Conservation (phyloP, 805 yeast species). For the Cyberlindnera bimundalis region DNA sequence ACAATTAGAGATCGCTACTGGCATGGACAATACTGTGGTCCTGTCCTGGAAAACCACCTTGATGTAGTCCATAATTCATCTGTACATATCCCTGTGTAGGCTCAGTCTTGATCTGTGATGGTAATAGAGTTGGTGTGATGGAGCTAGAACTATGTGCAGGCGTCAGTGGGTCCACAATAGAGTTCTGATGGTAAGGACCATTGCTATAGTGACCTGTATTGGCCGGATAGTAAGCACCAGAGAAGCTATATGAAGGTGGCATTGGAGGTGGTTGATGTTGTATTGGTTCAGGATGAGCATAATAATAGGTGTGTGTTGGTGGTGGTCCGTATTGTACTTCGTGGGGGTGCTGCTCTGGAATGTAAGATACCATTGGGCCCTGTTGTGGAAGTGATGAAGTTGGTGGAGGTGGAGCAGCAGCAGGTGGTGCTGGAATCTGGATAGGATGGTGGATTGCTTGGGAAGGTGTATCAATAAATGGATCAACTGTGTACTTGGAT, state of each 20-base stretch:
- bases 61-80: background rate
- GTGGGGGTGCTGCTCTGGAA: background rate
- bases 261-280: background rate
- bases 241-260: background rate
- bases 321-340: background rate
- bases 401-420: background rate
- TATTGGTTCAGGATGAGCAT: background rate
- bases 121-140: conserved; percentile 1
- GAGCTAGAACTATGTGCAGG: conserved; percentile 5
- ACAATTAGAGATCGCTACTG: background rate
- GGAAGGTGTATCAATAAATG: conserved; percentile 6
- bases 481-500: conserved; percentile 44
- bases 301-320: background rate
- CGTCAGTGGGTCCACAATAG: conserved; percentile 5
- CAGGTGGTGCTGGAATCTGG: background rate
- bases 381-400: background rate
- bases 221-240: background rate
- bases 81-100: background rate
- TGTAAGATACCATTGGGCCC: too few relatives aligned
- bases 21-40: background rate
- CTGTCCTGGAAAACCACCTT: background rate
- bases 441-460: background rate
- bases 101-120: background rate
- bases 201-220: background rate
- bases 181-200: conserved; percentile 3